Percentiles rank a stretch among this genome's conserved stretches.
Evolutionary conservation across 805 yeast species (phyloP).

Genomic region (Candida verbasci): DNA sequence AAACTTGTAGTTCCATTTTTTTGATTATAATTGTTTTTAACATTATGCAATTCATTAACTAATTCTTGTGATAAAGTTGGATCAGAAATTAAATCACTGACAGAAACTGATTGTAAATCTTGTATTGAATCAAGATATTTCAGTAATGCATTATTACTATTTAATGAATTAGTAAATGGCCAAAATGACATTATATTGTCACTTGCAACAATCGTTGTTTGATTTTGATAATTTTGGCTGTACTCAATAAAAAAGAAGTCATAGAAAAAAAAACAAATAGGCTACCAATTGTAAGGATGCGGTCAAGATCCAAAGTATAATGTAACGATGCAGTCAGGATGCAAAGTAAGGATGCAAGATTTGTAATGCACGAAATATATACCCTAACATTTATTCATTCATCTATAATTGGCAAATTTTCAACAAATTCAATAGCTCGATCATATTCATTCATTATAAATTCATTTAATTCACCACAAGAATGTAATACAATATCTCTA

Average conservation of each 20-base stretch:
- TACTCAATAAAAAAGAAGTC: background rate
- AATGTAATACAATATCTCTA: conserved; percentile 41
- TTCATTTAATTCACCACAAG: conserved; percentile 44
- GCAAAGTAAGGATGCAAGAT: no score
- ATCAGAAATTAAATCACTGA: conserved; percentile 30
- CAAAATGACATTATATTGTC: conserved; percentile 36
- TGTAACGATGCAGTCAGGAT: no score
- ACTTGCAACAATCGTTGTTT: background rate
- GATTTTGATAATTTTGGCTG: background rate
- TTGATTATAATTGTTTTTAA: conserved; percentile 30
- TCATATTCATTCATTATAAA: conserved; percentile 46
- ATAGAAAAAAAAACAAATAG: background rate
- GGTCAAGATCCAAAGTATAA: no score
- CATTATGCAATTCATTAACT: conserved; percentile 31
- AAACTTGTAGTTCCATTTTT: conserved; percentile 15
- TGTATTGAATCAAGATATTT: conserved; percentile 35
- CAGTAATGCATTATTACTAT: conserved; percentile 35
- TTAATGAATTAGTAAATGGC: conserved; percentile 39
- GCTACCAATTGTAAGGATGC: no score
- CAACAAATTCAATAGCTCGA: conserved; percentile 43
- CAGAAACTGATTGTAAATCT: conserved; percentile 28
- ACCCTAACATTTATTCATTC: background rate
- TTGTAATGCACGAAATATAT: no score
- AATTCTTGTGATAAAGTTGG: conserved; percentile 32
- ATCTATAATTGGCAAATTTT: conserved; percentile 25